Conservation (phyloP, 2,329 filamentous ascomycete species). For the Botrytis fabae region DNA sequence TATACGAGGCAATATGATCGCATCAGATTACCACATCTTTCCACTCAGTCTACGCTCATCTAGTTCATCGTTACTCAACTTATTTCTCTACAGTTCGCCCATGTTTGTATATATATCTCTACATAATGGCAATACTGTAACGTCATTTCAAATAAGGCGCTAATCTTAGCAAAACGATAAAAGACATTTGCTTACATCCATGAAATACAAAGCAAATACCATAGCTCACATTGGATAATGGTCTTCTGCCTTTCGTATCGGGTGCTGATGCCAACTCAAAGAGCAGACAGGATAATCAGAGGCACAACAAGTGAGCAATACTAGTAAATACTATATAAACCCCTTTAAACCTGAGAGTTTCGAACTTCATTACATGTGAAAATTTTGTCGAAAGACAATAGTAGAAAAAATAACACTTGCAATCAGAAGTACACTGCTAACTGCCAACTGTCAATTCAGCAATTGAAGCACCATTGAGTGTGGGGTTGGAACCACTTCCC, state of each 20-base stretch:
- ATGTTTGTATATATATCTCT: background rate
- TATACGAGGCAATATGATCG: background rate
- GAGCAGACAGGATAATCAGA: no score
- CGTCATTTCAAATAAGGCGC: no score
- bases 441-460: background rate
- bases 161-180: background rate
- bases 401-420: background rate
- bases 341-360: no score
- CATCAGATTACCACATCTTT: background rate
- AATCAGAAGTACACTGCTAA: background rate
- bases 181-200: no score
- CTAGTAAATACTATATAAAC: no score
- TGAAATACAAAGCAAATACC: no score
- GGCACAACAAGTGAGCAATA: no score
- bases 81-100: background rate
- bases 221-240: no score
- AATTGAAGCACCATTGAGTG: background rate
- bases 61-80: background rate
- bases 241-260: no score
- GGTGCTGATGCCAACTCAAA: no score
- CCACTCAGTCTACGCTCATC: background rate
- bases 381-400: background rate
- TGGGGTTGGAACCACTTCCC: background rate
- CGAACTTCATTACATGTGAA: no score
- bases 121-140: background rate